phyloP scores from a whole-genome alignment of 352 stramenopile species.

The Pythium myriotylum region DNA sequence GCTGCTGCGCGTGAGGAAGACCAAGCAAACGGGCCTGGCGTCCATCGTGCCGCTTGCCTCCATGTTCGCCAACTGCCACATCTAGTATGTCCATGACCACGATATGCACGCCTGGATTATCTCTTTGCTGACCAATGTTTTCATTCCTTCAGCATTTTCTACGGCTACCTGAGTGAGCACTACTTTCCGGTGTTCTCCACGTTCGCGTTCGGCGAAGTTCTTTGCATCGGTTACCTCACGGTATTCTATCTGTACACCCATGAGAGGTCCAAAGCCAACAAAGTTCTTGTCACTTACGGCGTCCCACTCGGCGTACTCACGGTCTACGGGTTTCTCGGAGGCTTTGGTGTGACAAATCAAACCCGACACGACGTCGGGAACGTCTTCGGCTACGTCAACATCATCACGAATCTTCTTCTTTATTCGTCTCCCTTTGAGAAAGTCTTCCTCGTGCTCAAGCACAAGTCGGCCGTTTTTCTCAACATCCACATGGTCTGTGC shows the following conservation, averaged over 20 bases:
- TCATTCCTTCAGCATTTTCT: constrained; percentile 34
- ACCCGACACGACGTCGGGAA: constrained; percentile 28
- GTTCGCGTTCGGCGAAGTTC: constrained; percentile 44
- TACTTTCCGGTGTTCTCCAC: constrained; percentile 56
- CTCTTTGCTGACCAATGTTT: neutral
- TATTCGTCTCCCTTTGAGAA: constrained; percentile 64
- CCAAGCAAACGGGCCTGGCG: constrained; percentile 37
- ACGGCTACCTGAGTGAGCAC: constrained; percentile 43
- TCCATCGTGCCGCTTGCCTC: constrained; percentile 30
- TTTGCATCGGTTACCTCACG: constrained; percentile 43
- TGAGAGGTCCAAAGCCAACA: constrained; percentile 41
- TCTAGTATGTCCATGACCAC: neutral
- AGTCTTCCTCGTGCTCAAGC: constrained; percentile 12
- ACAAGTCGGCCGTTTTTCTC: constrained; percentile 32
- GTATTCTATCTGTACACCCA: constrained; percentile 50
- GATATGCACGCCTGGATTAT: too few relatives aligned
- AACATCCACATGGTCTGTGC: constrained; percentile 50
- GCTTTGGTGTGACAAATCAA: constrained; percentile 35
- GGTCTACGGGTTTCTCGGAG: constrained; percentile 46
- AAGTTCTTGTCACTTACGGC: constrained; percentile 26
- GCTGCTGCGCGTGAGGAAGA: constrained; percentile 34
- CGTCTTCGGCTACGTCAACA: constrained; percentile 40
- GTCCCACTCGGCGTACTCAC: constrained; percentile 34
- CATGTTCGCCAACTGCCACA: constrained; percentile 8
- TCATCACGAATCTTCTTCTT: constrained; percentile 48